Base-by-base conservation (phyloP, 306 rosid species). In the Quercus alba region DNA sequence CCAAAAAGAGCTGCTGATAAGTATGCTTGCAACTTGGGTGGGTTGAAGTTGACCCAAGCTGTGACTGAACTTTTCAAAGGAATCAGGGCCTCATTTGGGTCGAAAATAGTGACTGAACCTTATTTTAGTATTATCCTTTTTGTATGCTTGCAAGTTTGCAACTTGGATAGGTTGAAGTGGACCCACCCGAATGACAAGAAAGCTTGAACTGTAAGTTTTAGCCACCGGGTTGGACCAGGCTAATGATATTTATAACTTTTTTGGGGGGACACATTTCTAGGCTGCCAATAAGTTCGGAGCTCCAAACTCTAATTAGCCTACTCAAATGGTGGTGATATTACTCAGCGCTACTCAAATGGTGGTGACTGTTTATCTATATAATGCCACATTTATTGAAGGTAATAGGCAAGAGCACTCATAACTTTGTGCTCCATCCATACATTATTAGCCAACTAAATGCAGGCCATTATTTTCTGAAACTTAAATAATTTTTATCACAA, bases 111-210 rank as follows among this genome's bases (percentile, higher is more conserved):
- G 18, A 59, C 66, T 0, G 33, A 23, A 4, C 7, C 17, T 23
- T 59, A 26, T 20, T 23, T 35, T 49, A 49, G 54, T 49, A 49
- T 2, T 49, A 49, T 49, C 54, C 17, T 77, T 35, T 66, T n/a
- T 66, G 78, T 26, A 28, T 23, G 7, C 10, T 69, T 56, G 68
- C 73, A 70, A 76, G 7, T 5, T 69, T 73, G 74, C 73, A 59
- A 76, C 78, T 76, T 61, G 73, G 59, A 54, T 35, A 19, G 46
- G 57, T n/a, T 82, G 63, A 54, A 51, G 70, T 57, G 73, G 78
- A 82, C 70, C 15, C 62, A n/a, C 23, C 20, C 49, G 9, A 38
- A 3, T 6, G 1, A 49, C 49, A 2, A 56, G 19, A 71, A 46
- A 31, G 30, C 23, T 82, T 52, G 25, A 38, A 38, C 33, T 59